These are phyloP conservation scores for Fusarium paranaense DNA, from an alignment of 2,329 filamentous ascomycete genomes.

Conservation along the genomic window DNA sequence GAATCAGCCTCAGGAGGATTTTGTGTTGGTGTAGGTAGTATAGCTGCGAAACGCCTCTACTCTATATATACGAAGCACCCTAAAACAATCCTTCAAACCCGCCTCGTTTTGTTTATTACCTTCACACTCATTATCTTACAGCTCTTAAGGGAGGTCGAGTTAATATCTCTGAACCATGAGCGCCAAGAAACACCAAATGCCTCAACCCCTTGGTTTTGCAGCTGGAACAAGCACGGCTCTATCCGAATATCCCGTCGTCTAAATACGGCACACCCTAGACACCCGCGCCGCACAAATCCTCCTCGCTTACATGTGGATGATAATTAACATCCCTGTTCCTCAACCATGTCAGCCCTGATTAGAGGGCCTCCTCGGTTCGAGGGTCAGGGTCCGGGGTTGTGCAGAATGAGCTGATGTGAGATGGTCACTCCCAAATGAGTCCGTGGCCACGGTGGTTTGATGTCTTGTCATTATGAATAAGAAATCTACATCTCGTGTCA, in stretches of 20 bases:
- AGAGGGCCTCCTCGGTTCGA: not conserved
- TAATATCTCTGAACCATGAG: not conserved
- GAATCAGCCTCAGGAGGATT: not conserved
- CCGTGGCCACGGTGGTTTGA: not conserved
- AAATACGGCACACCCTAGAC: not conserved
- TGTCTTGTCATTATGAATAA: constrained; percentile 33
- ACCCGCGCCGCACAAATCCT: not conserved
- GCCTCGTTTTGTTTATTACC: not conserved
- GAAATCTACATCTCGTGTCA: constrained; percentile 33
- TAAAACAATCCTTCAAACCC: not conserved
- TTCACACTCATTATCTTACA: not conserved
- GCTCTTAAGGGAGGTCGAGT: not conserved
- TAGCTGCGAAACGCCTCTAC: not conserved
- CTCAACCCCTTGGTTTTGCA: not conserved
- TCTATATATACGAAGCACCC: not conserved
- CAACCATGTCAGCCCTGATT: not conserved
- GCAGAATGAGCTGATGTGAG: not conserved
- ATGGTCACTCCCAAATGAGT: not conserved
- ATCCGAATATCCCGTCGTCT: not conserved
- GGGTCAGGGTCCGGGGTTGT: not conserved
- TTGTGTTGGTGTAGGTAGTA: not conserved
- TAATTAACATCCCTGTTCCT: not conserved
- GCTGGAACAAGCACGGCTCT: not conserved
- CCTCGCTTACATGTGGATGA: not conserved
- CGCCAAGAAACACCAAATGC: not conserved